phyloP scores from a whole-genome alignment of 2,329 filamentous ascomycete species.

The Colletotrichum salicis region DNA sequence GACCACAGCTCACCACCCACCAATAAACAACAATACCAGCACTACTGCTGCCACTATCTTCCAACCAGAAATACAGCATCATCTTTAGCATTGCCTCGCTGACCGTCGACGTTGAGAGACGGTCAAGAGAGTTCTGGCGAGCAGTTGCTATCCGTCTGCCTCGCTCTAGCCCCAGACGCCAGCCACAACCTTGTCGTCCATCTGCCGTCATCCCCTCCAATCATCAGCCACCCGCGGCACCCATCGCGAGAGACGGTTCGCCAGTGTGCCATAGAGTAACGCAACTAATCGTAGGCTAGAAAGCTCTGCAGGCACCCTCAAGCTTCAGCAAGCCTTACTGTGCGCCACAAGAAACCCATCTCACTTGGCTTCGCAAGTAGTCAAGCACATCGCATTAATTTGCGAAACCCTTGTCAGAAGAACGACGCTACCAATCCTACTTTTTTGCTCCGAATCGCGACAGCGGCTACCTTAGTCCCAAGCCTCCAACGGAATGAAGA shows the following conservation, averaged over 20 bases:
- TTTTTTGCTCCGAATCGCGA: slow-evolving; percentile 5
- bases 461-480: not conserved
- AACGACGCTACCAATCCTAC: not conserved
- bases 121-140: not conserved
- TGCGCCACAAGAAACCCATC: too few species aligned
- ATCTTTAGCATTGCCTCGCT: not conserved
- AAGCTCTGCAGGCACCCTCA: not conserved
- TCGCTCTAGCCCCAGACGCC: not conserved
- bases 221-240: not conserved
- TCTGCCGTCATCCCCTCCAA: not conserved
- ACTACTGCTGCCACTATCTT: too few species aligned
- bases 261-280: not conserved
- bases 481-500: not conserved
- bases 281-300: not conserved
- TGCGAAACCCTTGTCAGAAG: not conserved
- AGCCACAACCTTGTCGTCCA: not conserved
- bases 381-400: not conserved
- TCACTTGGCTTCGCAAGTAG: too few species aligned
- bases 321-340: too few species aligned
- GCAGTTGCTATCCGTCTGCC: not conserved
- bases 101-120: not conserved
- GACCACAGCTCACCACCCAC: not conserved
- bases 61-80: too few species aligned
- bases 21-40: not conserved
- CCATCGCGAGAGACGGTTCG: not conserved